These are phyloP conservation scores for Cercospora sesami DNA, from an alignment of 2,329 filamentous ascomycete genomes.

Conservation along the genomic window DNA sequence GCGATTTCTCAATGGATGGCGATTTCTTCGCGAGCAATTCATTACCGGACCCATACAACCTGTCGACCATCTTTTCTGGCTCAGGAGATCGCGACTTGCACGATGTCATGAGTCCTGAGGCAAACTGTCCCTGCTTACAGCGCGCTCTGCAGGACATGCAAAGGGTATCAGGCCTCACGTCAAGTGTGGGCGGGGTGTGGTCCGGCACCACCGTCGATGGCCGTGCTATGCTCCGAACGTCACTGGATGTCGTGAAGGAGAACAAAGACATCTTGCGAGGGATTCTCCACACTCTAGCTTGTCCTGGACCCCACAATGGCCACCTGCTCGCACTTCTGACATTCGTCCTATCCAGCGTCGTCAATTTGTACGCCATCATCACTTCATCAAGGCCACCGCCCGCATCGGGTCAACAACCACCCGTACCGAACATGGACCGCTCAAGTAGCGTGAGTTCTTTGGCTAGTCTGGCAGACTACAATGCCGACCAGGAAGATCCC, in stretches of 20 bases:
- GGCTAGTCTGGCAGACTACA: background rate
- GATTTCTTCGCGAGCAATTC: background rate
- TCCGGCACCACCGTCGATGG: background rate
- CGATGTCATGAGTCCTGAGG: background rate
- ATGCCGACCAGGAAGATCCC: background rate
- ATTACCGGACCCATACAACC: background rate
- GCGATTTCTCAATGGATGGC: background rate
- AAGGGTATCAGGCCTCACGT: background rate
- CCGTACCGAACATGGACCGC: background rate
- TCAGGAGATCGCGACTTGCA: background rate
- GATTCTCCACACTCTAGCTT: background rate
- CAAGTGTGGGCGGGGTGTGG: background rate
- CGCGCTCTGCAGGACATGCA: background rate
- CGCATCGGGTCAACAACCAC: background rate
- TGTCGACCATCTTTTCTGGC: background rate
- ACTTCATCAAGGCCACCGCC: background rate
- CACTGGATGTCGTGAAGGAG: background rate
- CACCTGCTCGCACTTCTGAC: background rate
- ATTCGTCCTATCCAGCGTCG: background rate
- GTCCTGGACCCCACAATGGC: background rate
- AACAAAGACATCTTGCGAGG: slow-evolving; percentile 1
- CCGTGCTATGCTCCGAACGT: background rate
- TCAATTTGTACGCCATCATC: slow-evolving; percentile 1
- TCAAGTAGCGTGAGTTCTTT: background rate
- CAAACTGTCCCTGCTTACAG: background rate